These are phyloP conservation scores for Coemansia sp. DNA, from an alignment of 192 early-diverging fungal species.

Conservation along the genomic window DNA sequence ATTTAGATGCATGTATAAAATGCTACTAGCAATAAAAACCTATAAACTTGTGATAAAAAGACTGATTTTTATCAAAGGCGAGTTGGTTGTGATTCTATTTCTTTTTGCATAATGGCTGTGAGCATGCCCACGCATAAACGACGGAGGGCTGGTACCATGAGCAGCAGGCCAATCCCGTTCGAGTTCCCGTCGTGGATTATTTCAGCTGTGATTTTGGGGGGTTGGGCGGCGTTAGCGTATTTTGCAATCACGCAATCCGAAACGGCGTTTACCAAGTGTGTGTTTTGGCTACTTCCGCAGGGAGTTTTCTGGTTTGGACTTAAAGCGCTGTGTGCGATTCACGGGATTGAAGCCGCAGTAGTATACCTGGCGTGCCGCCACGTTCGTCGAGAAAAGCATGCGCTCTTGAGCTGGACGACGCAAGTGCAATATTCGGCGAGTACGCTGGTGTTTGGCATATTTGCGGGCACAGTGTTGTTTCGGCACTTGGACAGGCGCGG, in stretches of 20 bases:
- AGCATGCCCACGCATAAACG: not conserved
- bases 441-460: conserved; percentile 11
- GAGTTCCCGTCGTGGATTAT: not conserved
- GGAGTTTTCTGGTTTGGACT: conserved; percentile 1
- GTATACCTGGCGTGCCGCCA: conserved; percentile 4
- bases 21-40: not conserved
- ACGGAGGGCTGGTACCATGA: not conserved
- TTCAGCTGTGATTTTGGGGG: not conserved
- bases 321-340: not conserved
- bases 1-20: not conserved
- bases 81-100: too few relatives aligned
- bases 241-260: conserved; percentile 4
- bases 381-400: not conserved
- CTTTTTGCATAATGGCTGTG: not conserved
- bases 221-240: not conserved
- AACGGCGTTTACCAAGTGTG: not conserved
- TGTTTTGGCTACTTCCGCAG: not conserved
- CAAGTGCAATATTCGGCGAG: conserved; percentile 1
- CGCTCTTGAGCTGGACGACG: not conserved
- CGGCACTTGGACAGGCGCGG: not conserved
- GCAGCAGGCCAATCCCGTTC: not conserved
- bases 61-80: too few relatives aligned
- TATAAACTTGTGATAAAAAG: not conserved
- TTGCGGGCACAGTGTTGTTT: not conserved
- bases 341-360: not conserved